Evolutionary conservation across 352 stramenopile species (phyloP).

Genomic region (Blastocystis sp.): DNA sequence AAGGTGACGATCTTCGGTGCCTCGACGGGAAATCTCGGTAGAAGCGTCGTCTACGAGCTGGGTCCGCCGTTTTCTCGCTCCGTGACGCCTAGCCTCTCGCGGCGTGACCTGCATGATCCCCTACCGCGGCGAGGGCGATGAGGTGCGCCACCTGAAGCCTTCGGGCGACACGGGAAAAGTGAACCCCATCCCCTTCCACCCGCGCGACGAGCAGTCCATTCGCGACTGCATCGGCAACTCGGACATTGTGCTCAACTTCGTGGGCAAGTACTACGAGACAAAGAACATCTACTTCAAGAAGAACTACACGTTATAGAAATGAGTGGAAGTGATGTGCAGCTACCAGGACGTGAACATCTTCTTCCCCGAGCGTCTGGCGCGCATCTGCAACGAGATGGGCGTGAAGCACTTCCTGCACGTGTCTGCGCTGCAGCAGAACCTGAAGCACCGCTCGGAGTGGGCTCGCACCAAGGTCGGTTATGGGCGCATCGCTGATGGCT

Average conservation of each 20-base stretch:
- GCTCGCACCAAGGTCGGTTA: conserved; percentile 75
- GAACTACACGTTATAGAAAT: background rate
- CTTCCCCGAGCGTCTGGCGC: conserved; percentile 77
- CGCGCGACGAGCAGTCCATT: conserved; percentile 77
- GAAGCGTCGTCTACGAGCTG: conserved; percentile 35
- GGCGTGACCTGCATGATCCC: conserved; percentile 73
- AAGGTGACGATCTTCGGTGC: conserved; percentile 2
- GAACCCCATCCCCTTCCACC: conserved; percentile 78
- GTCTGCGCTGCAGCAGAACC: conserved; percentile 73
- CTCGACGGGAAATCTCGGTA: background rate
- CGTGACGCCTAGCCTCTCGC: background rate
- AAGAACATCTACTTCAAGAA: conserved; percentile 73
- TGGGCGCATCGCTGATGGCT: conserved; percentile 72
- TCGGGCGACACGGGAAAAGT: conserved; percentile 87
- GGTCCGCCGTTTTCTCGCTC: background rate
- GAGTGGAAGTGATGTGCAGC: conserved; percentile 76
- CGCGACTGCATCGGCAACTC: conserved; percentile 79
- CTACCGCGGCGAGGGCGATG: conserved; percentile 86
- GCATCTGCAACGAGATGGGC: conserved; percentile 70
- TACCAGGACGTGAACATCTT: conserved; percentile 91
- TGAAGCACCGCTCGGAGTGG: conserved; percentile 75
- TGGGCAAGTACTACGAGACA: conserved; percentile 95
- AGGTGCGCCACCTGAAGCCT: conserved; percentile 87
- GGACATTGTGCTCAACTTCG: conserved; percentile 92
- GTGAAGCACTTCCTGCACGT: conserved; percentile 52